phyloP scores from a whole-genome alignment of 1,139 yeast genomes.

The Kodamaea ohmeri region DNA sequence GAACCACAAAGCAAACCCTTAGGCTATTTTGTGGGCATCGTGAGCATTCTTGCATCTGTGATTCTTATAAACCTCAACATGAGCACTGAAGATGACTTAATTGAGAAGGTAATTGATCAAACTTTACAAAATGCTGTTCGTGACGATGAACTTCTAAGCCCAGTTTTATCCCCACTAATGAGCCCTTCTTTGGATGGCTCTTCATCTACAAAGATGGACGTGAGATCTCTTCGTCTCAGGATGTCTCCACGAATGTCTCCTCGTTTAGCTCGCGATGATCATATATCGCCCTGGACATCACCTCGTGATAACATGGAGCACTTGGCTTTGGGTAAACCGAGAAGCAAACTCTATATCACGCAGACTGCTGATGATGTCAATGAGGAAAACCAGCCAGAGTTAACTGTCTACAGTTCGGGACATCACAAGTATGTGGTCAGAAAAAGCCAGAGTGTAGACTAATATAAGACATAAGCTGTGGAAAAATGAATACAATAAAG shows the following conservation, averaged over 20 bases:
- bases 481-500: too few species aligned
- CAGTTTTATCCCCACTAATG: conserved; percentile 44
- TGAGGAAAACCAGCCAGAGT: conserved; percentile 2
- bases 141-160: conserved; percentile 46
- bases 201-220: conserved; percentile 15
- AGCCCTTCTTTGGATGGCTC: conserved; percentile 10
- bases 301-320: conserved; percentile 7
- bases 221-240: conserved; percentile 3
- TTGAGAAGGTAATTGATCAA: conserved; percentile 48
- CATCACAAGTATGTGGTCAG: conserved; percentile 11
- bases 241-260: conserved; percentile 14
- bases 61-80: conserved; percentile 44
- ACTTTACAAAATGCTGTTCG: conserved; percentile 49
- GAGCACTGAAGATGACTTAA: conserved; percentile 43
- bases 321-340: conserved; percentile 11
- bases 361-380: conserved; percentile 7
- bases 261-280: conserved; percentile 8
- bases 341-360: conserved; percentile 11
- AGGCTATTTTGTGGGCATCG: conserved; percentile 44
- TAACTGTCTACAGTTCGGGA: conserved; percentile 7
- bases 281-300: too few species aligned
- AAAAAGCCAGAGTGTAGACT: neutral
- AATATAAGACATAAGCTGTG: too few species aligned
- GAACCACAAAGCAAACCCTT: conserved; percentile 26
- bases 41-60: conserved; percentile 46